Evolutionary conservation across 75 land plant genomes (phyloP).

Genomic region (Cupressus sempervirens): DNA sequence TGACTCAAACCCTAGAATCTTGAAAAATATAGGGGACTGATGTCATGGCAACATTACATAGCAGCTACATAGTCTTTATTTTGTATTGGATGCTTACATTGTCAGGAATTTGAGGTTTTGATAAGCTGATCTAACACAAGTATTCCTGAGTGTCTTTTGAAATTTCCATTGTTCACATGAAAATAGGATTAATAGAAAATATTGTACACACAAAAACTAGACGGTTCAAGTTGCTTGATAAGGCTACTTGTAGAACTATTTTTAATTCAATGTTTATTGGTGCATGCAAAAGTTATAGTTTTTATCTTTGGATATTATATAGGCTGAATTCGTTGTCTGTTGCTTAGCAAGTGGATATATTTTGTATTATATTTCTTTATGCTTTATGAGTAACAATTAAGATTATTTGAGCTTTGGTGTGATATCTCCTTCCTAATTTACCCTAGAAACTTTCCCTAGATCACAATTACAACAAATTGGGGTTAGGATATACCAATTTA

Average conservation of each 20-base stretch:
- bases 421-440: no score
- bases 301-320: neutral
- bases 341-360: neutral
- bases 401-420: neutral
- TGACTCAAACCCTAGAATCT: no score
- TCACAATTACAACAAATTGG: no score
- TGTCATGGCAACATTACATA: no score
- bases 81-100: neutral
- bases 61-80: neutral
- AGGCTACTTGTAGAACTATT: neutral
- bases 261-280: neutral
- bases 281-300: neutral
- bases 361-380: neutral
- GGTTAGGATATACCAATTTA: no score
- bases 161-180: neutral
- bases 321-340: neutral
- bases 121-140: neutral
- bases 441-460: no score
- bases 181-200: neutral
- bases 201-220: neutral
- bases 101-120: neutral
- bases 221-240: neutral
- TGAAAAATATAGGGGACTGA: no score
- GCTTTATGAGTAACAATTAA: neutral
- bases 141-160: neutral